These are phyloP conservation scores for Scenedesmus sp. DNA, from an alignment of 163 green algal species.

Conservation along the genomic window DNA sequence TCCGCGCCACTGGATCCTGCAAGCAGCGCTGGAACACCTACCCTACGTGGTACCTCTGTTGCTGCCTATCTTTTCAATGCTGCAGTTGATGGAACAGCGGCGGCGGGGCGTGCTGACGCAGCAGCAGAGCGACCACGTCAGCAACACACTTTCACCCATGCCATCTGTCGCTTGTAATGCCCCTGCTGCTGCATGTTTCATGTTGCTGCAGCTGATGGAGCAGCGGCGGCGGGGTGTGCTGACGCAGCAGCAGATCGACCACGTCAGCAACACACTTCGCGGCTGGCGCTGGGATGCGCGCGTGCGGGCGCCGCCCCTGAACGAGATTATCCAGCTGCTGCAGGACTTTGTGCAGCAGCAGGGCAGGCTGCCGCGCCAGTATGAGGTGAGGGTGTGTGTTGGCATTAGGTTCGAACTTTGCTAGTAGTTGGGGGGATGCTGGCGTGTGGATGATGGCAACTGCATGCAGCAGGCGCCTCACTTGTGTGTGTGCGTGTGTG, in stretches of 20 bases:
- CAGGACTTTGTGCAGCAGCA: constrained; percentile 7
- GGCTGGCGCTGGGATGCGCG: constrained; percentile 28
- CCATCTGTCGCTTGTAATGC: neutral
- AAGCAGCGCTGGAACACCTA: too few relatives aligned
- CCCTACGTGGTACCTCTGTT: too few relatives aligned
- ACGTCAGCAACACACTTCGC: neutral
- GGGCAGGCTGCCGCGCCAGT: constrained; percentile 13
- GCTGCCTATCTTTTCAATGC: neutral
- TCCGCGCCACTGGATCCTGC: neutral
- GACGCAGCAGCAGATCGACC: neutral
- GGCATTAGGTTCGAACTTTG: too few relatives aligned
- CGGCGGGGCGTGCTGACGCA: neutral
- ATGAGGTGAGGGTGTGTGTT: constrained; percentile 7
- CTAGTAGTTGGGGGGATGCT: too few relatives aligned
- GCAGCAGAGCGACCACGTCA: neutral
- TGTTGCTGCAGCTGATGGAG: neutral
- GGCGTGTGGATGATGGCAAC: too few relatives aligned
- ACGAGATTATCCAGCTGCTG: neutral
- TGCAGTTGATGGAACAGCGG: neutral
- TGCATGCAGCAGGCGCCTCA: too few relatives aligned
- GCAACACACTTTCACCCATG: neutral
- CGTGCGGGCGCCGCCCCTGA: neutral
- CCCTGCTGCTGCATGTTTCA: neutral
- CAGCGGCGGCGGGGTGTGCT: neutral
- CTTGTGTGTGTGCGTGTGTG: too few relatives aligned